These are phyloP conservation scores for Colletotrichum orbiculare DNA, from an alignment of 2,329 filamentous ascomycete genomes.

Conservation along the genomic window DNA sequence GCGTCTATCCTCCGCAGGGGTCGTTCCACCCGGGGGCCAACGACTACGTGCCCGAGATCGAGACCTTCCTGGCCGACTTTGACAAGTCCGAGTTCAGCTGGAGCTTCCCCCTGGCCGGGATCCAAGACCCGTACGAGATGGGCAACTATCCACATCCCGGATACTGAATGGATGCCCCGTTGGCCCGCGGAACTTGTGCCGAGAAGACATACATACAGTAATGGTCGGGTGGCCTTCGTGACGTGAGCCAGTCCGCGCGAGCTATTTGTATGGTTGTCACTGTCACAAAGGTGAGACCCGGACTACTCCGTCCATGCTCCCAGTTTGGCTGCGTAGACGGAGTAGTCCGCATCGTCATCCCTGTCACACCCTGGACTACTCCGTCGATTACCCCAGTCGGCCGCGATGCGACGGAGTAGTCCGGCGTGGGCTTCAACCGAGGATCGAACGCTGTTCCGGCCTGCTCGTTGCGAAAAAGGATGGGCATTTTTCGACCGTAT, in stretches of 20 bases:
- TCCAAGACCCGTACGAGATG: slow-evolving; percentile 13
- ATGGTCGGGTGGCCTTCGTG: too few species aligned
- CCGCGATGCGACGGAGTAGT: background rate
- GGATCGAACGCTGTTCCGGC: background rate
- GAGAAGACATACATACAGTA: background rate
- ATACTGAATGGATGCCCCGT: background rate
- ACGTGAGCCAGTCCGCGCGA: too few species aligned
- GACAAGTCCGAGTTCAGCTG: slow-evolving; percentile 34
- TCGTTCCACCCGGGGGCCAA: background rate
- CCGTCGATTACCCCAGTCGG: background rate
- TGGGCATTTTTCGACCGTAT: background rate
- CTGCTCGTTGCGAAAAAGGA: background rate
- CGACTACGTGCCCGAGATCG: slow-evolving; percentile 31
- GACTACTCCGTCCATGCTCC: background rate
- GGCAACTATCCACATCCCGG: slow-evolving; percentile 10
- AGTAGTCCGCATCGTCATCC: slow-evolving; percentile 2
- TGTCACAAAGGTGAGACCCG: background rate
- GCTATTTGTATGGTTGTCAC: background rate
- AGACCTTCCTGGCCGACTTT: slow-evolving; percentile 35
- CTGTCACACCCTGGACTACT: slow-evolving; percentile 6
- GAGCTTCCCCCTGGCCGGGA: slow-evolving; percentile 31
- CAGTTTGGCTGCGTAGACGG: slow-evolving; percentile 2
- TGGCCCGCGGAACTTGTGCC: background rate
- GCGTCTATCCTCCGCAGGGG: slow-evolving; percentile 6
- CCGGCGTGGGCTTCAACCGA: background rate